A percentile compares a stretch with the other conserved stretches of the same genome.
Evolutionary conservation across 192 early-diverging fungal species (phyloP).

Genomic region (Coemansia umbellata): DNA sequence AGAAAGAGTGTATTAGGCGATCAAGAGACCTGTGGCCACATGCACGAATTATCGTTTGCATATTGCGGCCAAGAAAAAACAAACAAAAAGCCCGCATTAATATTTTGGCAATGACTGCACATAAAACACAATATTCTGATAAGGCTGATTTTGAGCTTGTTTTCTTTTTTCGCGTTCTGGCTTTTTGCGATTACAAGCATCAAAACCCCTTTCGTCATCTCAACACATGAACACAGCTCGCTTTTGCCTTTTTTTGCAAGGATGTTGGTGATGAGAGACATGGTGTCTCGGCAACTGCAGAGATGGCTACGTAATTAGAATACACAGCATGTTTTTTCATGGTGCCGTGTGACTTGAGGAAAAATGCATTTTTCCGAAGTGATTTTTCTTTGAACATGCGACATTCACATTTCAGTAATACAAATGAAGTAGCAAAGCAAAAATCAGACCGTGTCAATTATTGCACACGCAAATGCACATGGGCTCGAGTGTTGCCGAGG

Average conservation of each 20-base stretch:
- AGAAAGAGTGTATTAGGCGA: neutral
- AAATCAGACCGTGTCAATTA: no score
- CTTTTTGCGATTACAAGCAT: no score
- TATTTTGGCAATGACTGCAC: no score
- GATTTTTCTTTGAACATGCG: no score
- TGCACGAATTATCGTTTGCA: slow-evolving; percentile 16
- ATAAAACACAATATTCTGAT: neutral
- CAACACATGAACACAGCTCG: neutral
- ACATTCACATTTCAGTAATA: neutral
- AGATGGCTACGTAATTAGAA: neutral
- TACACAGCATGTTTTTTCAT: neutral
- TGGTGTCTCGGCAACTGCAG: neutral
- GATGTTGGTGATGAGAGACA: neutral
- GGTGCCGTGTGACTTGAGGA: neutral
- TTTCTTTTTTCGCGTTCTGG: no score
- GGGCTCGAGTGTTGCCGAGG: no score
- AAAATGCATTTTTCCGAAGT: neutral
- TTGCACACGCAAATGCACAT: no score
- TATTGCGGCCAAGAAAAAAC: neutral
- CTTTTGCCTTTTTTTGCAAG: neutral
- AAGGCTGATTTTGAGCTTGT: no score
- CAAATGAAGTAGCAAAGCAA: neutral
- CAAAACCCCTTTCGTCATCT: neutral
- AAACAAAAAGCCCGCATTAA: neutral
- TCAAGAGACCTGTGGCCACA: neutral